Conservation (phyloP, 2,329 filamentous ascomycete species). For the Penicillium sp. region DNA sequence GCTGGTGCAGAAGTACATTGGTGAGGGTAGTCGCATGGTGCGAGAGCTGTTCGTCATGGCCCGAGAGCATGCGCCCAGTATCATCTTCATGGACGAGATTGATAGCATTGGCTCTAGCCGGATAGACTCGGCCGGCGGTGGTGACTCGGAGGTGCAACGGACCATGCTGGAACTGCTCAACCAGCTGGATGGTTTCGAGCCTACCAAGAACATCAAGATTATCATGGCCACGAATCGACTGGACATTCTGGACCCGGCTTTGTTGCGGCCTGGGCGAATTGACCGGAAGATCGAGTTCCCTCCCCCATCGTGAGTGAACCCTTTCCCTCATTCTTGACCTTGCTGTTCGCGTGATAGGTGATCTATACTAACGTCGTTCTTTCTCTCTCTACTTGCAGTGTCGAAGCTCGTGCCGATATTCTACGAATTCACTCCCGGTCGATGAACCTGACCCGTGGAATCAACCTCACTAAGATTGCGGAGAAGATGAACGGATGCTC, state of each 20-base stretch:
- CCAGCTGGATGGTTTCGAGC: conserved; percentile 97
- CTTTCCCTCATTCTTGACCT: neutral
- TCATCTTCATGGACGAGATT: conserved; percentile 99
- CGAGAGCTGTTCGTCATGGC: conserved; percentile 99
- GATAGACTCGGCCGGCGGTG: conserved; percentile 91
- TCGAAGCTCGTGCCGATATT: conserved; percentile 96
- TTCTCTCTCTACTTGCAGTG: conserved; percentile 45
- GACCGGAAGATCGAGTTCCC: conserved; percentile 99
- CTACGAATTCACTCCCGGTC: conserved; percentile 95
- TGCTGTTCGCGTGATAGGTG: neutral
- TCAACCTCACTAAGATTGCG: conserved; percentile 96
- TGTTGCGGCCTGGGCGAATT: conserved; percentile 94
- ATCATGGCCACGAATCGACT: conserved; percentile 99
- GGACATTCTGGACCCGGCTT: conserved; percentile 92
- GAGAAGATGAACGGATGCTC: conserved; percentile 99
- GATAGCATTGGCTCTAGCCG: conserved; percentile 97
- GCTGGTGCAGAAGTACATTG: conserved; percentile 98
- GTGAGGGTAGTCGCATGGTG: conserved; percentile 97
- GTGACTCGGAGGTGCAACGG: conserved; percentile 96
- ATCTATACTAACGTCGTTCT: conserved; percentile 19
- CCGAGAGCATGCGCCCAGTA: conserved; percentile 93
- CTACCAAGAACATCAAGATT: conserved; percentile 99
- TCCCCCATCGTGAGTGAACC: conserved; percentile 69
- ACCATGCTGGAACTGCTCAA: conserved; percentile 99
- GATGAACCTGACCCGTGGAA: conserved; percentile 97